Base-by-base conservation (phyloP, 257 asterid genomes). In the Leptodermis oblonga region DNA sequence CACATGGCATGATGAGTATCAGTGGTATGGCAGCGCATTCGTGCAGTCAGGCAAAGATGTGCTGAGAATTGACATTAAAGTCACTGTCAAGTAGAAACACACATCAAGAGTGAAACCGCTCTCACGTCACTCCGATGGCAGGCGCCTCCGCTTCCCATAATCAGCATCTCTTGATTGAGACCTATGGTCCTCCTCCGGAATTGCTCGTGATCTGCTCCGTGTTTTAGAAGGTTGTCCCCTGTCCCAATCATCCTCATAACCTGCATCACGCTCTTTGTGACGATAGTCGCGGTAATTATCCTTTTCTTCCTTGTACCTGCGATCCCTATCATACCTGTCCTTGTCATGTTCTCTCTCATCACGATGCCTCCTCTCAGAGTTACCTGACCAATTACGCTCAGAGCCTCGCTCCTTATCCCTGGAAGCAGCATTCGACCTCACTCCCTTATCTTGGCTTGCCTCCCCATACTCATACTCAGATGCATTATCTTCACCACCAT, bases 401-500 rank as follows among this genome's bases (percentile, higher is more conserved):
- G 83, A 71, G 67, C 62, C 82, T 48, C 83, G 72, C 58, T 81
- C 88, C 78, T 79, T 84, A n/a, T 81, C 85, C 76, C 75, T 54
- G 7, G 88, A 60, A 59, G 71, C 82, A 59, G 80, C 83, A 77
- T 73, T 75, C 37, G 87, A 73, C 82, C 80, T 70, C 28, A 72
- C 79, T 37, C 81, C 87, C 67, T 80, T 84, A 54, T 78, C 85
- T 13, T 80, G 87, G 79, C 79, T 80, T 43, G 69, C 89, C 68
- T 76, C 86, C 76, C 82, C 84, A 69, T 78, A 78, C 41, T 82
- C 85, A 51, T 82, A 78, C 28, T 84, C 89, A 67, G 89, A 82
- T 25, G 83, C 85, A 61, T 79, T 79, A 72, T 80, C 89, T 55
- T 82, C 89, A 33, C 82, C 85, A 22, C 85, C 85, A 73, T 84